Conservation (phyloP, 305 asterid species). For the Plantago rigida region DNA sequence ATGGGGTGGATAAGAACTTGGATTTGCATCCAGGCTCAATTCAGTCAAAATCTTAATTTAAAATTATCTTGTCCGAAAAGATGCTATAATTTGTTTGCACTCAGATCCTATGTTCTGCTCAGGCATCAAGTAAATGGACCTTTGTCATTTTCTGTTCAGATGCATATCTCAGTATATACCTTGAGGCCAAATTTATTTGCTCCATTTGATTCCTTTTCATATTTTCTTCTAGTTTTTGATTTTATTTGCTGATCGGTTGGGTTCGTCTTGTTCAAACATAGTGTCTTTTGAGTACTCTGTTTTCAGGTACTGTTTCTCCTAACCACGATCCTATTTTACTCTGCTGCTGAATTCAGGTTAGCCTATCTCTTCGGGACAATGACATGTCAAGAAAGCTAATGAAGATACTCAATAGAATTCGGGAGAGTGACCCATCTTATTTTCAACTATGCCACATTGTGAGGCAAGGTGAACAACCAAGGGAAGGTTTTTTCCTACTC, state of each 20-base stretch:
- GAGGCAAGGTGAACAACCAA: constrained; percentile 98
- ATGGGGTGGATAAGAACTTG: no score
- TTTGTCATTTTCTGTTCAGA: background rate
- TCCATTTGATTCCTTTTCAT: background rate
- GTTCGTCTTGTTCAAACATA: constrained; percentile 9
- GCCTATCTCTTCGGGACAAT: constrained; percentile 53
- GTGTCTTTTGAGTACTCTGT: constrained; percentile 2
- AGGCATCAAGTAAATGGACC: background rate
- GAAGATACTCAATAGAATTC: constrained; percentile 42
- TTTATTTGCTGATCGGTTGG: background rate
- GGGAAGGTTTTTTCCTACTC: constrained; percentile 80
- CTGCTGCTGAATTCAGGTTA: constrained; percentile 47
- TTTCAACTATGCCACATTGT: constrained; percentile 71
- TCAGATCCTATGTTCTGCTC: background rate
- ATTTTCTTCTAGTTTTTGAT: constrained; percentile 6
- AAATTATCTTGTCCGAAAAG: no score
- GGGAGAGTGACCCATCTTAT: constrained; percentile 66
- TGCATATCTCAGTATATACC: background rate
- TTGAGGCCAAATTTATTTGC: background rate
- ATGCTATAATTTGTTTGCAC: background rate
- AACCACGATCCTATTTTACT: constrained; percentile 6
- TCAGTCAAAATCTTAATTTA: no score
- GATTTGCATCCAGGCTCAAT: no score
- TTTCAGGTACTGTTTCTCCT: constrained; percentile 1
- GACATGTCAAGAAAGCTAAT: constrained; percentile 63